Evolutionary conservation across 768 basidiomycete species (phyloP).

Genomic region (Pulveroboletus sp.): DNA sequence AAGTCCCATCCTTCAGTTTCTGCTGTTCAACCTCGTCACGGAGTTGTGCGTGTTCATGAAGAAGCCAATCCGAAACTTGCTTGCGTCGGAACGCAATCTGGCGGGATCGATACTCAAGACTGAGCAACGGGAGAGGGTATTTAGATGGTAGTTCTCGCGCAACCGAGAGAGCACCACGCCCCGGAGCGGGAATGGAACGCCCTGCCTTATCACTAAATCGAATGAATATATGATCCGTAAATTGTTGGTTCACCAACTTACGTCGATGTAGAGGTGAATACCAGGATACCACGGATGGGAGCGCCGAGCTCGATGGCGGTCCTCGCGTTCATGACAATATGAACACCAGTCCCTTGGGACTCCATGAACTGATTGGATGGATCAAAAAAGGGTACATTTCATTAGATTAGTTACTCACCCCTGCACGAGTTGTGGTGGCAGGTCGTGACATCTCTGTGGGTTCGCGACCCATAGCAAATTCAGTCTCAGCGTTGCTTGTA

Average conservation of each 20-base stretch:
- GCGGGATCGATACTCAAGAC: conserved; percentile 84
- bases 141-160: conserved; percentile 82
- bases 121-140: conserved; percentile 74
- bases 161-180: conserved; percentile 84
- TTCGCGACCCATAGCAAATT: conserved; percentile 98
- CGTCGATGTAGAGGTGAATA: conserved; percentile 95
- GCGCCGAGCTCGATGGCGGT: conserved; percentile 93
- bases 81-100: conserved; percentile 93
- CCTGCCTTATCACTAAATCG: conserved; percentile 88
- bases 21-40: conserved; percentile 69
- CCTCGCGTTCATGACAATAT: conserved; percentile 95
- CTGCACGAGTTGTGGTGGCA: conserved; percentile 91
- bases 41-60: conserved; percentile 82
- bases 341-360: conserved; percentile 92
- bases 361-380: conserved; percentile 78
- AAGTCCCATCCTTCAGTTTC: conserved; percentile 46
- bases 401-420: conserved; percentile 47
- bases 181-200: conserved; percentile 95
- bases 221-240: conserved; percentile 2
- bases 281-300: conserved; percentile 90
- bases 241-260: conserved; percentile 38
- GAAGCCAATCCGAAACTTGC: conserved; percentile 93
- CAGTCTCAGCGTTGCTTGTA: conserved; percentile 93
- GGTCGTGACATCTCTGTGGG: conserved; percentile 99
- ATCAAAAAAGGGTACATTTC: background rate